A percentile compares a stretch with the other conserved stretches of the same genome.
Conservation (phyloP, 257 asterid genomes). For the Ocimum tenuiflorum region DNA sequence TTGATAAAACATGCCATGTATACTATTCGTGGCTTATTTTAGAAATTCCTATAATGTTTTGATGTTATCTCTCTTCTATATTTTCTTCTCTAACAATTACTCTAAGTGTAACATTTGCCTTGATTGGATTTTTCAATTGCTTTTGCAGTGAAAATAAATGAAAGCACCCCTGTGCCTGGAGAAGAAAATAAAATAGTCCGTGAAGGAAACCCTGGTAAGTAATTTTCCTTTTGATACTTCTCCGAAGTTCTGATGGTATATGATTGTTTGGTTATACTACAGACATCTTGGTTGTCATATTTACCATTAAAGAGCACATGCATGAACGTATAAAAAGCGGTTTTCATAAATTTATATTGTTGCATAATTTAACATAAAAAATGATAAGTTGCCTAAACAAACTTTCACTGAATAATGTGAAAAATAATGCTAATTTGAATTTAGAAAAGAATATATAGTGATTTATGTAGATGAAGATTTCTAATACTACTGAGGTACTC, state of each 20-base stretch:
- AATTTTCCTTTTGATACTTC: background rate
- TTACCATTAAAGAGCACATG: background rate
- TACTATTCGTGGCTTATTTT: background rate
- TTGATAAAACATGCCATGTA: background rate
- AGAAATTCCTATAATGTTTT: background rate
- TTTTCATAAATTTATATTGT: too few relatives aligned
- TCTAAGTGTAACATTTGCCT: conserved; percentile 11
- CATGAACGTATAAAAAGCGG: too few relatives aligned
- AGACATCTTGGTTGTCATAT: background rate
- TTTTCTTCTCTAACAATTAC: background rate
- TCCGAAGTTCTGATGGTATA: conserved; percentile 4
- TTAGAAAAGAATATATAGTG: too few relatives aligned
- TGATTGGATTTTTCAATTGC: conserved; percentile 7
- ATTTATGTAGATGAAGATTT: too few relatives aligned
- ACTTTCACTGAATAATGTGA: too few relatives aligned
- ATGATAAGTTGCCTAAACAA: too few relatives aligned
- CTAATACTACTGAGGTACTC: too few relatives aligned
- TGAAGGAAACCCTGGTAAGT: conserved; percentile 61
- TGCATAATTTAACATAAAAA: too few relatives aligned
- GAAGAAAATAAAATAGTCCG: conserved; percentile 46
- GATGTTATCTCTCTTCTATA: background rate
- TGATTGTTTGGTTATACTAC: background rate
- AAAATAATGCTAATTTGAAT: too few relatives aligned
- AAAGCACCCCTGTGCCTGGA: conserved; percentile 35
- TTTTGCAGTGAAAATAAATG: conserved; percentile 50